Conservation (phyloP, 352 stramenopile genomes). For the Globisporangium yorkense region DNA sequence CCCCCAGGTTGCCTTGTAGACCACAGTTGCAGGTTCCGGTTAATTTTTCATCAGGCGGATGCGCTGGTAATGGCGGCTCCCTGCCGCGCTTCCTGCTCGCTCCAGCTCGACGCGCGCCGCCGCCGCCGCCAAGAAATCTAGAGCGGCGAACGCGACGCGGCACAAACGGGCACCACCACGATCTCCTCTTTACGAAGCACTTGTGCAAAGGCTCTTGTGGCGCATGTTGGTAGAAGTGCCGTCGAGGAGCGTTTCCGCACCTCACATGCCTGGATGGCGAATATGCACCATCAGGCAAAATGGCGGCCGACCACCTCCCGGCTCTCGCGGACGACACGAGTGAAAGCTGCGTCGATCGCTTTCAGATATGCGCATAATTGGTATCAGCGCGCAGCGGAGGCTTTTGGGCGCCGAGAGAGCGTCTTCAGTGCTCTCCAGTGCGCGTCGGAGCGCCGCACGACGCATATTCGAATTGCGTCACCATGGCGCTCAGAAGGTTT, state of each 20-base stretch:
- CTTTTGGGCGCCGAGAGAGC: background rate
- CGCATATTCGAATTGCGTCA: background rate
- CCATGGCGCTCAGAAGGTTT: slow-evolving; percentile 4
- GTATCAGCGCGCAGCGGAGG: background rate
- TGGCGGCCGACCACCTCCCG: background rate
- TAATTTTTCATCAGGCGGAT: background rate
- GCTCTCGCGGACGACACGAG: slow-evolving; percentile 1
- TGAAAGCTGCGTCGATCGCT: slow-evolving; percentile 1
- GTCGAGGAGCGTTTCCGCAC: background rate
- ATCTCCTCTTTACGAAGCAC: background rate
- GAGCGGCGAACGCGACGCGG: too few relatives aligned
- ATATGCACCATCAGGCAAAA: background rate
- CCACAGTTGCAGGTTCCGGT: too few relatives aligned
- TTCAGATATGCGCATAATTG: background rate
- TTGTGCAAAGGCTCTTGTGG: too few relatives aligned
- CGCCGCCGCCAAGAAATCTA: background rate
- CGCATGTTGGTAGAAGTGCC: background rate
- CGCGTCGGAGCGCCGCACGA: background rate
- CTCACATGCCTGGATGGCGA: background rate
- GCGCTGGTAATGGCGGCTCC: background rate
- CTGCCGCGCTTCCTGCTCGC: background rate
- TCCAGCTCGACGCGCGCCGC: background rate
- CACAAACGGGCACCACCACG: background rate
- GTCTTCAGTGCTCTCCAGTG: background rate
- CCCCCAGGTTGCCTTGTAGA: background rate